phyloP scores from a whole-genome alignment of 2,329 filamentous ascomycete species.

The Tothia fuscella region DNA sequence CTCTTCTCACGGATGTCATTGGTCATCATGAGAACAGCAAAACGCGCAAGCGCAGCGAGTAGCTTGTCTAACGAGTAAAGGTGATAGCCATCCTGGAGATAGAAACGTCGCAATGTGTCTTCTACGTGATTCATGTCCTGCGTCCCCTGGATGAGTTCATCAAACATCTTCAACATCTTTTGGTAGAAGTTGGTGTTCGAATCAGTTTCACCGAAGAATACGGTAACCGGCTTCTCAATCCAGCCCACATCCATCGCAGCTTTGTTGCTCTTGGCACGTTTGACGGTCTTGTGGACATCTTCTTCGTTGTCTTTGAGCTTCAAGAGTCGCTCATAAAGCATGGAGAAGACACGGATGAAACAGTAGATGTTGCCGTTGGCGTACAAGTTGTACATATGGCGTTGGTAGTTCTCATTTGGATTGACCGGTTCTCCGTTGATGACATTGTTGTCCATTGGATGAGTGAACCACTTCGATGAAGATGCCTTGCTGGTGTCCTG shows the following conservation, averaged over 20 bases:
- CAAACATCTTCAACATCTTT: slow-evolving; percentile 73
- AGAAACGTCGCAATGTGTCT: slow-evolving; percentile 83
- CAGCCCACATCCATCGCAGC: slow-evolving; percentile 76
- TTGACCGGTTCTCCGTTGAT: slow-evolving; percentile 54
- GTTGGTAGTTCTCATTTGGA: slow-evolving; percentile 66
- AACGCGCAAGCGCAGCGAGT: slow-evolving; percentile 66
- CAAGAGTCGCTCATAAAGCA: slow-evolving; percentile 73
- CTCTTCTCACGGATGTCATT: slow-evolving; percentile 88
- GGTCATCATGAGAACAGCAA: slow-evolving; percentile 72
- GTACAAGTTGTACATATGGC: slow-evolving; percentile 79
- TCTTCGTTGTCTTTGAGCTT: slow-evolving; percentile 72
- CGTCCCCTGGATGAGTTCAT: slow-evolving; percentile 73
- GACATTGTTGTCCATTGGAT: slow-evolving; percentile 45
- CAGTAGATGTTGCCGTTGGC: slow-evolving; percentile 85
- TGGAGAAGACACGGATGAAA: slow-evolving; percentile 88
- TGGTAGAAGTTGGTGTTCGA: slow-evolving; percentile 66
- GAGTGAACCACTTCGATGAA: slow-evolving; percentile 50
- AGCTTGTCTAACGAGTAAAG: slow-evolving; percentile 89
- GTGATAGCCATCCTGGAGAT: slow-evolving; percentile 82
- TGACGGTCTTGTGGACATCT: slow-evolving; percentile 61
- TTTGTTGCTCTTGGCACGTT: slow-evolving; percentile 61
- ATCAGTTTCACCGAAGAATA: slow-evolving; percentile 60
- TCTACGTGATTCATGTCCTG: slow-evolving; percentile 76
- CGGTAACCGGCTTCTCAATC: slow-evolving; percentile 59
- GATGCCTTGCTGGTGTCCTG: slow-evolving; percentile 43